These are phyloP conservation scores for Mycena metata DNA, from an alignment of 768 basidiomycete species.

Conservation along the genomic window DNA sequence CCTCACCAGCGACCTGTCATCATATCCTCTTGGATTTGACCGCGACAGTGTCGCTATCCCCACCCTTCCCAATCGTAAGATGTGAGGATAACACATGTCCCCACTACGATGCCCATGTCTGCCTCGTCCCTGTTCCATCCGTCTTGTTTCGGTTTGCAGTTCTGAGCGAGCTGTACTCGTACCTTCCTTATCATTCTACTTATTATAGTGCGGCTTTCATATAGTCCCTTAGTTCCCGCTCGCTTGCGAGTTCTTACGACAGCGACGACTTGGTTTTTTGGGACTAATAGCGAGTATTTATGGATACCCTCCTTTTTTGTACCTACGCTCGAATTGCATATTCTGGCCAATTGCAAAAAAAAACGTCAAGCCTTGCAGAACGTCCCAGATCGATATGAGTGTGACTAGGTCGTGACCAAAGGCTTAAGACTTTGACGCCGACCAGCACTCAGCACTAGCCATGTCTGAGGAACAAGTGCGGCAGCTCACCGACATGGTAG, in stretches of 20 bases:
- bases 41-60: slow-evolving; percentile 55
- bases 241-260: slow-evolving; percentile 35
- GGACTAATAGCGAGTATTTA: slow-evolving; percentile 37
- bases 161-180: slow-evolving; percentile 34
- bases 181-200: slow-evolving; percentile 39
- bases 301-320: slow-evolving; percentile 27
- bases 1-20: slow-evolving; percentile 84
- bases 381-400: too few relatives aligned
- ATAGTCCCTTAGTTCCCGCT: slow-evolving; percentile 24
- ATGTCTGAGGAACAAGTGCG: slow-evolving; percentile 59
- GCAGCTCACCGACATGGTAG: slow-evolving; percentile 76
- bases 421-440: too few relatives aligned
- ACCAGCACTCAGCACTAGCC: too few relatives aligned
- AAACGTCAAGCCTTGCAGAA: too few relatives aligned
- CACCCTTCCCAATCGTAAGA: slow-evolving; percentile 40
- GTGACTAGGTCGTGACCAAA: too few relatives aligned
- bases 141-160: slow-evolving; percentile 29
- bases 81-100: slow-evolving; percentile 11
- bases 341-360: neutral
- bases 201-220: slow-evolving; percentile 30
- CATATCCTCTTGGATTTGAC: slow-evolving; percentile 87
- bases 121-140: slow-evolving; percentile 25
- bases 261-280: slow-evolving; percentile 33
- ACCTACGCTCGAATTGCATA: slow-evolving; percentile 22
- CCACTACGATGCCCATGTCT: neutral